phyloP scores from a whole-genome alignment of 2,329 filamentous ascomycete genomes.

The Colletotrichum costaricense region DNA sequence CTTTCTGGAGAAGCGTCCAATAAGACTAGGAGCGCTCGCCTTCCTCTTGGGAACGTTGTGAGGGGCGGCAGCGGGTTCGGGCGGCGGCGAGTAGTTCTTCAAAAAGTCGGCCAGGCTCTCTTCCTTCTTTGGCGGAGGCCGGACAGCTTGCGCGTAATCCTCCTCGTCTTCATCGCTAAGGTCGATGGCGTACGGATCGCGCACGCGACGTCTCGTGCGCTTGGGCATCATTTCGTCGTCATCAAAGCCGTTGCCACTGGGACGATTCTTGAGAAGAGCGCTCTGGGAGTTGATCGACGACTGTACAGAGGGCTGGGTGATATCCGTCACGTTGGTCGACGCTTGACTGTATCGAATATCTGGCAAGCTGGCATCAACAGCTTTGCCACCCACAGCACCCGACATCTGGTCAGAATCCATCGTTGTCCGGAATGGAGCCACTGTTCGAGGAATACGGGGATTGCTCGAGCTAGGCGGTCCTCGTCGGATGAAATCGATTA shows the following conservation, averaged over 20 bases:
- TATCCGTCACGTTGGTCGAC: conserved; percentile 68
- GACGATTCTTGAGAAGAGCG: conserved; percentile 65
- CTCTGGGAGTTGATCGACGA: conserved; percentile 82
- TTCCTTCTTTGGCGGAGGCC: conserved; percentile 59
- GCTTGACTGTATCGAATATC: conserved; percentile 67
- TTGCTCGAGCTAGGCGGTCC: conserved; percentile 75
- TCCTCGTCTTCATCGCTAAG: conserved; percentile 76
- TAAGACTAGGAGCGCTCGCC: conserved; percentile 70
- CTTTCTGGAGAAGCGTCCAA: conserved; percentile 65
- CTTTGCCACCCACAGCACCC: conserved; percentile 63
- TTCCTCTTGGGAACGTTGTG: conserved; percentile 68
- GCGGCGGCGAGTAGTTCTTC: conserved; percentile 74
- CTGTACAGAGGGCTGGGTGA: conserved; percentile 65
- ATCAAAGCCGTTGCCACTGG: conserved; percentile 54
- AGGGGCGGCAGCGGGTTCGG: conserved; percentile 54
- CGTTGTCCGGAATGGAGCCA: conserved; percentile 86
- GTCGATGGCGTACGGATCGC: conserved; percentile 95
- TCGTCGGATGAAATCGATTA: conserved; percentile 95
- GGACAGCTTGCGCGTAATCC: conserved; percentile 55
- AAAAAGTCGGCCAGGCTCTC: conserved; percentile 82
- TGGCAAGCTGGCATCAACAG: conserved; percentile 67
- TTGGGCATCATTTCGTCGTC: conserved; percentile 71
- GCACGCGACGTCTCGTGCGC: conserved; percentile 81
- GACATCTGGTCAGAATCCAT: conserved; percentile 86
- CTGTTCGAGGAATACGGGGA: conserved; percentile 82